Evolutionary conservation across 805 yeast genomes (phyloP).

Genomic region (Candida adriatica): DNA sequence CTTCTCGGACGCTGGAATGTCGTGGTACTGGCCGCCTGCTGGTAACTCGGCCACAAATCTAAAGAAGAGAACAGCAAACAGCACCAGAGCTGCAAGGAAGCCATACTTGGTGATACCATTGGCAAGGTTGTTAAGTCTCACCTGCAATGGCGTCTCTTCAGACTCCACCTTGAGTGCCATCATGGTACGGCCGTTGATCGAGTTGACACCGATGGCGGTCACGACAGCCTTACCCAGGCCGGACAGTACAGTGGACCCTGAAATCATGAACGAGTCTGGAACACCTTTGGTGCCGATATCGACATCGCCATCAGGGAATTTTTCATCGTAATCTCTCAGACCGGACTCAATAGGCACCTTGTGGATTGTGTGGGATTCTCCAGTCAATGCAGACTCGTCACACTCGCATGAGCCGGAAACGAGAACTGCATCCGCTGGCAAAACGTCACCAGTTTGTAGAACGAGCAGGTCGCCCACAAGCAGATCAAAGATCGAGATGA

Average conservation of each 20-base stretch:
- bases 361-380: slow-evolving; percentile 80
- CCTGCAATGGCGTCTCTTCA: slow-evolving; percentile 86
- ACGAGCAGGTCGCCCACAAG: slow-evolving; percentile 80
- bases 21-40: slow-evolving; percentile 38
- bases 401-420: slow-evolving; percentile 73
- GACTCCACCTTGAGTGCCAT: slow-evolving; percentile 65
- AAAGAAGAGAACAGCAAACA: slow-evolving; percentile 73
- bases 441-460: slow-evolving; percentile 89
- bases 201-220: slow-evolving; percentile 85
- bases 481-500: slow-evolving; percentile 66
- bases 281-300: slow-evolving; percentile 36
- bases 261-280: slow-evolving; percentile 78
- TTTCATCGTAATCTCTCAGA: slow-evolving; percentile 24
- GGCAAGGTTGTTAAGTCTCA: slow-evolving; percentile 72
- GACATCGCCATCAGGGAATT: slow-evolving; percentile 19
- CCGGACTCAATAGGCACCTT: slow-evolving; percentile 51
- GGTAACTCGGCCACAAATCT: slow-evolving; percentile 64
- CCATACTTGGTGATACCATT: slow-evolving; percentile 96
- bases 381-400: slow-evolving; percentile 91
- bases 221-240: slow-evolving; percentile 85
- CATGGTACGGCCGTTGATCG: slow-evolving; percentile 91
- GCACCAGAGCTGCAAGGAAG: slow-evolving; percentile 71
- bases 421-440: slow-evolving; percentile 83
- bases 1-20: slow-evolving; percentile 56
- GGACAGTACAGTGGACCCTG: slow-evolving; percentile 82